Base-by-base conservation (phyloP, 345 rosid genomes). In the Fremontodendron californicum region DNA sequence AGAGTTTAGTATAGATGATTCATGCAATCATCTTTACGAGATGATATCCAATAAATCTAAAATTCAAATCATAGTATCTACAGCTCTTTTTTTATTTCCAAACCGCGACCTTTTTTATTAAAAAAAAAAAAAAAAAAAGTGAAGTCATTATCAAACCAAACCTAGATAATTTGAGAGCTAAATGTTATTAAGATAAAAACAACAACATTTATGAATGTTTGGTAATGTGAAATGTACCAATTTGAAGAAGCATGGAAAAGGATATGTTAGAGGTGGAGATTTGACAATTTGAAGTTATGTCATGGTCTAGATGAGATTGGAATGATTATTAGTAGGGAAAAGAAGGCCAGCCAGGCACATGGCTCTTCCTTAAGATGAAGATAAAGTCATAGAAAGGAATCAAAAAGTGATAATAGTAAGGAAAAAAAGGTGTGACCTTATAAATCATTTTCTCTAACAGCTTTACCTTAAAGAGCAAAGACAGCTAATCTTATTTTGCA, bases 321-420 rank as follows among this genome's bases (percentile, higher is more conserved):
- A 67, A 78, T 84, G 55, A 55, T 55, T 55, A 82, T 82, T 75
- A 71, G 78, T 75, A 61, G 81, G 79, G 83, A 60, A 75, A 79
- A 76, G 46, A 57, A 75, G 35, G 88, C n/a, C n/a, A n/a, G n/a
- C n/a, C 88, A 87, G 86, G 61, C 61, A 55, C 27, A 85, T 87
- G 86, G 82, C 69, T 83, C 35, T 60, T 62, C 78, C 54, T 40
- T 61, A 9, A n/a, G 39, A 19, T 13, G 23, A 31, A 60, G 77
- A 42, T 64, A 87, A 87, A 76, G 79, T 75, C 29, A 64, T 27
- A n/a, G 69, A 74, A 68, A 68, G 85, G 86, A 75, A 78, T 23
- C 31, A 61, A 77, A 86, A 76, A 79, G 69, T 39, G 39, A n/a
- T n/a, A 43, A 69, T 42, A 23, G 29, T 18, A 78, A 74, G 31